Conservation (phyloP, 164 flowering plant genomes). For the Aristolochia californica region DNA sequence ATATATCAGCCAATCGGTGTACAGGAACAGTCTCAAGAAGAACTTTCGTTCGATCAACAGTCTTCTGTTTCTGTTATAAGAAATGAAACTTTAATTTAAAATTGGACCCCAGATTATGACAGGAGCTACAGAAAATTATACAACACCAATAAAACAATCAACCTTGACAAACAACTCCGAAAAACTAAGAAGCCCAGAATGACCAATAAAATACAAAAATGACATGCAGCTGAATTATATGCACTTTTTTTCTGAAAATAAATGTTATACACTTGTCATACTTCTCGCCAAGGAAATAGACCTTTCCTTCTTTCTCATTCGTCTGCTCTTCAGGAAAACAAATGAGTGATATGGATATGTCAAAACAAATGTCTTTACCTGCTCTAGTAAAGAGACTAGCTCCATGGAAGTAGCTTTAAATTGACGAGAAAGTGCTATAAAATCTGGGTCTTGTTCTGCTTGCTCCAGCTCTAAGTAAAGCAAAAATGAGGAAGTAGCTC, state of each 20-base stretch:
- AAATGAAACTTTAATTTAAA: not conserved
- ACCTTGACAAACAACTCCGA: no score
- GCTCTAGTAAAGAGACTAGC: conserved; percentile 94
- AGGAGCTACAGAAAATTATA: no score
- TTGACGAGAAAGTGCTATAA: conserved; percentile 69
- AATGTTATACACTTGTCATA: no score
- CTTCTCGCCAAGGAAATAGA: no score
- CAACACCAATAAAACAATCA: no score
- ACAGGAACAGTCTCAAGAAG: conserved; percentile 93
- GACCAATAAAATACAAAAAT: no score
- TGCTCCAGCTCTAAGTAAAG: conserved; percentile 74
- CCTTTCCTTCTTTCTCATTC: no score
- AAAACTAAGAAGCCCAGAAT: no score
- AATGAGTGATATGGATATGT: no score
- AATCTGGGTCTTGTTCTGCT: conserved; percentile 91
- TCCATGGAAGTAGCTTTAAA: conserved; percentile 95
- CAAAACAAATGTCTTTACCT: conserved; percentile 33
- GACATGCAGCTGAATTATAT: no score
- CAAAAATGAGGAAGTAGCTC: conserved; percentile 15
- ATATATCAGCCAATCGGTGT: conserved; percentile 93
- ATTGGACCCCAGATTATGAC: not conserved
- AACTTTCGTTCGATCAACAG: conserved; percentile 83
- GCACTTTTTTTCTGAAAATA: no score
- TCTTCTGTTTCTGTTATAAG: conserved; percentile 71
- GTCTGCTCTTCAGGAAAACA: no score